Evolutionary conservation across 805 yeast species (phyloP), one percentile per base, ranked within the genome.

Genomic region (Hanseniaspora meyeri): DNA sequence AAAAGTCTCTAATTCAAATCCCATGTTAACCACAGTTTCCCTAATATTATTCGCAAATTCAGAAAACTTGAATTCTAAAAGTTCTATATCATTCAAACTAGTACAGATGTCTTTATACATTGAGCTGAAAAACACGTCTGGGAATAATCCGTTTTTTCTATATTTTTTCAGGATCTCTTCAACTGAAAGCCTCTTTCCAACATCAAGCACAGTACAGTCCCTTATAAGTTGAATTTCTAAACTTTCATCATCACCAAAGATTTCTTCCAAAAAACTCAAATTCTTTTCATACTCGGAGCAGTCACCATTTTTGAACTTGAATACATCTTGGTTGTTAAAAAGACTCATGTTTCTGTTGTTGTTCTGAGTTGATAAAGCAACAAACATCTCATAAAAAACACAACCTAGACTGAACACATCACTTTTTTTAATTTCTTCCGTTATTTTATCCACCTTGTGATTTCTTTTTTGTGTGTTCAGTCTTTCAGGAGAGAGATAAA

Each of bases 401-500:
- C 98, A 93, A 0, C 95, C 95, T 47, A 82, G 65, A 55, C 88
- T 78, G 66, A 87, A 87, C 27, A 91, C 72, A 68, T 93, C 98
- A n/a, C 93, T 87, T 86, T 50, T 77, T 20, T 24, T n/a, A 4
- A 34, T 29, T 19, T 32, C 40, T 14, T 38, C 37, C 20, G 36
- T 32, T 1, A 32, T 76, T 32, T 61, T 62, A 2, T 67, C 74
- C 4, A 55, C 52, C 19, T 50, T 56, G 53, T 58, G 39, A 34
- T 59, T 58, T 6, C 49, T 24, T 4, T 49, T 39, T 9, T 56
- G 53, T 20, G 61, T 60, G 38, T 64, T 68, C 63, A 93, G 91
- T 61, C 98, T 72, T 66, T 93, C 98, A 0, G 98, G 98, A 0
- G 98, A 97, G 45, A 93, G 68, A 67, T 91, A 91, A 68, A 93